Percentiles rank a stretch among this genome's conserved stretches.
Conservation (phyloP, 768 basidiomycete genomes). For the Suillus subluteus region DNA sequence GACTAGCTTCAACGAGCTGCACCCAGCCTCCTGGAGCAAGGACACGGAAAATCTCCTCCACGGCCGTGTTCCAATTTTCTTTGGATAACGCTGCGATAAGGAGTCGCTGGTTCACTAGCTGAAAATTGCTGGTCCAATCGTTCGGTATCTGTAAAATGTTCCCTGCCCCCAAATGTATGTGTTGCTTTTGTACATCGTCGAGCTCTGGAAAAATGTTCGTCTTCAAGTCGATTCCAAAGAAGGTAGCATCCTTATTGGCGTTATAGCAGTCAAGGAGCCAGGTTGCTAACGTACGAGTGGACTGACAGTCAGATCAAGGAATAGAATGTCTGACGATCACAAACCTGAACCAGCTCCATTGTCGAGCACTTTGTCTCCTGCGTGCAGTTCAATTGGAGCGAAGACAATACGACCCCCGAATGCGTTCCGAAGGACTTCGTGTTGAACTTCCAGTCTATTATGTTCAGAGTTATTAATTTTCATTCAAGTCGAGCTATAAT, state of each 20-base stretch:
- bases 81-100: constrained; percentile 31
- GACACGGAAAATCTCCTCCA: constrained; percentile 35
- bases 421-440: constrained; percentile 24
- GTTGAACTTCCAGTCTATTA: constrained; percentile 20
- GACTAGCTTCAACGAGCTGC: constrained; percentile 35
- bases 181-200: constrained; percentile 7
- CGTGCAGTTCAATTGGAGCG: constrained; percentile 18
- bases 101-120: constrained; percentile 37
- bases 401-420: constrained; percentile 28
- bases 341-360: constrained; percentile 27
- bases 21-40: constrained; percentile 36
- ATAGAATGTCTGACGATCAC: background rate
- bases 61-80: constrained; percentile 30
- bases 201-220: constrained; percentile 22
- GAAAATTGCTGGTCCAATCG: constrained; percentile 35
- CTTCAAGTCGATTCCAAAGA: constrained; percentile 32
- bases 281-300: constrained; percentile 13
- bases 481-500: background rate
- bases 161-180: constrained; percentile 26
- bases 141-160: constrained; percentile 32
- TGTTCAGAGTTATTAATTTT: background rate
- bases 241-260: constrained; percentile 22
- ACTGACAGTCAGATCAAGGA: background rate
- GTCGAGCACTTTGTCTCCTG: constrained; percentile 27
- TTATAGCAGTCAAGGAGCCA: constrained; percentile 27